Percentiles rank a stretch among this genome's conserved stretches.
phyloP scores from a whole-genome alignment of 495 filamentous ascomycete species.

The Annulohypoxylon moriforme region DNA sequence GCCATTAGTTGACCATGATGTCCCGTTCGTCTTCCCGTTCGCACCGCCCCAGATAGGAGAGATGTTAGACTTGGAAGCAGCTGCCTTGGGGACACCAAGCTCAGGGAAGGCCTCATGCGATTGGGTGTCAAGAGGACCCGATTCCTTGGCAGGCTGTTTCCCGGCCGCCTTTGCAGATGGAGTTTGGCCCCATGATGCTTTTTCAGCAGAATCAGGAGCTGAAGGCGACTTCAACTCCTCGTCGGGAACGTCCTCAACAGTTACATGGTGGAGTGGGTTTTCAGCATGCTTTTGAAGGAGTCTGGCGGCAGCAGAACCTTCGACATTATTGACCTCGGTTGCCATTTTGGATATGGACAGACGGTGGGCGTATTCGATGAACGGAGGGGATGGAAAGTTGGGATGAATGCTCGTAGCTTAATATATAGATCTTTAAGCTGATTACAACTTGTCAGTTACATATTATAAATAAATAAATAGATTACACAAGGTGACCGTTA shows the following conservation, averaged over 20 bases:
- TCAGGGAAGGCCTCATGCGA: constrained; percentile 93
- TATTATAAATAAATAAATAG: constrained; percentile 5
- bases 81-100: constrained; percentile 72
- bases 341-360: constrained; percentile 44
- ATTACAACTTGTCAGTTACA: constrained; percentile 3
- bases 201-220: constrained; percentile 50
- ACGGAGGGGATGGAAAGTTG: background rate
- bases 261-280: constrained; percentile 71
- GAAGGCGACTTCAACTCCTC: constrained; percentile 71
- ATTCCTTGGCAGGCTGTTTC: constrained; percentile 68
- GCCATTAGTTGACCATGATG: constrained; percentile 61
- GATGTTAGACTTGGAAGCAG: constrained; percentile 64
- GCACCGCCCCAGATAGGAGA: constrained; percentile 69
- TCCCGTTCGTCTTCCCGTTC: constrained; percentile 71
- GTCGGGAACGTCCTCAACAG: constrained; percentile 82
- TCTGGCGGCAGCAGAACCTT: constrained; percentile 74
- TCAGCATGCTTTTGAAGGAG: constrained; percentile 82
- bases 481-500: background rate
- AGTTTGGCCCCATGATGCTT: constrained; percentile 54
- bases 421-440: constrained; percentile 28
- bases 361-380: constrained; percentile 19
- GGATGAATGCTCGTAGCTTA: constrained; percentile 15
- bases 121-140: constrained; percentile 73
- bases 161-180: constrained; percentile 69
- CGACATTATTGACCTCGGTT: constrained; percentile 50